phyloP scores from a whole-genome alignment of 805 yeast genomes.

The Candida silvicultrix region DNA sequence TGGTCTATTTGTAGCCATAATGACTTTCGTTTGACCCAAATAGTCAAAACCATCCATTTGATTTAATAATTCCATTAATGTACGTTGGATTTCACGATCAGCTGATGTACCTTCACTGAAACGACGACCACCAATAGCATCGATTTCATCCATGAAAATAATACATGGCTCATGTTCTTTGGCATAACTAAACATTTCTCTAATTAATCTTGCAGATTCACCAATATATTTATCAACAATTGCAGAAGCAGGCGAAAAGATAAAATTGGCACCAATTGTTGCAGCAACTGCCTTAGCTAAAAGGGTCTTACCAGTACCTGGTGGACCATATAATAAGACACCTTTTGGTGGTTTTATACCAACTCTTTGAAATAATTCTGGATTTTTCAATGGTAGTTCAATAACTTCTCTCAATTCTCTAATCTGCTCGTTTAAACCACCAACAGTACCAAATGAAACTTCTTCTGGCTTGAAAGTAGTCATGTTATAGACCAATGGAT shows the following conservation, averaged over 20 bases:
- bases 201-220: slow-evolving; percentile 90
- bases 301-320: slow-evolving; percentile 96
- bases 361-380: slow-evolving; percentile 90
- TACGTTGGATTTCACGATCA: slow-evolving; percentile 97
- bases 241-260: slow-evolving; percentile 97
- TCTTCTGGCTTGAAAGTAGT: slow-evolving; percentile 98
- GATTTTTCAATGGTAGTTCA: slow-evolving; percentile 94
- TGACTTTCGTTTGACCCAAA: slow-evolving; percentile 92
- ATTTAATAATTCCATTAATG: slow-evolving; percentile 91
- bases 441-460: slow-evolving; percentile 88
- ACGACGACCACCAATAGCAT: slow-evolving; percentile 98
- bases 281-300: slow-evolving; percentile 98
- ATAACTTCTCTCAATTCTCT: slow-evolving; percentile 96
- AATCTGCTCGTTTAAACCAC: slow-evolving; percentile 94
- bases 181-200: slow-evolving; percentile 98
- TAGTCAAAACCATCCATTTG: slow-evolving; percentile 99
- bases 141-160: slow-evolving; percentile 97
- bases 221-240: slow-evolving; percentile 98
- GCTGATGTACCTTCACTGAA: slow-evolving; percentile 98
- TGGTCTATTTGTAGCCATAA: slow-evolving; percentile 99
- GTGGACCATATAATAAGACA: slow-evolving; percentile 94
- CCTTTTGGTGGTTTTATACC: slow-evolving; percentile 99
- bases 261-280: slow-evolving; percentile 95
- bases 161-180: slow-evolving; percentile 98
- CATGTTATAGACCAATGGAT: slow-evolving; percentile 97